Percentiles rank a stretch among this genome's conserved stretches.
Conservation (phyloP, 2,329 filamentous ascomycete genomes). For the Myriosclerotinia duriaeana region DNA sequence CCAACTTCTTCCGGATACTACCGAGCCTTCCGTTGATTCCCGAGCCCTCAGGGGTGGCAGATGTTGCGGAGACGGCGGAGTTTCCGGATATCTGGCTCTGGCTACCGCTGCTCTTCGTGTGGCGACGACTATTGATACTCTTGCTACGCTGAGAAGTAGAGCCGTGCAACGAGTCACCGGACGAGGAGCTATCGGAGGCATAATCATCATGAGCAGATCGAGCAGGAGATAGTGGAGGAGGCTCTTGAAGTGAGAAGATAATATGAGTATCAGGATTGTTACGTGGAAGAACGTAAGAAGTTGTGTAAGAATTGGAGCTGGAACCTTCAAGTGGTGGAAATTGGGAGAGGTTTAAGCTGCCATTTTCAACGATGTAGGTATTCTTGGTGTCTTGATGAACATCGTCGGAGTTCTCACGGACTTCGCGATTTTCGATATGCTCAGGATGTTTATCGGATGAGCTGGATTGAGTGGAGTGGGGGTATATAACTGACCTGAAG, state of each 20-base stretch:
- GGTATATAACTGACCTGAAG: neutral
- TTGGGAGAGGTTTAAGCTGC: neutral
- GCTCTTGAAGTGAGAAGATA: conserved; percentile 7
- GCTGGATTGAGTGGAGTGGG: neutral
- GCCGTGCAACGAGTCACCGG: neutral
- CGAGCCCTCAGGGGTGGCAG: neutral
- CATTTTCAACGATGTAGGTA: neutral
- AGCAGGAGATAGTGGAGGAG: conserved; percentile 4
- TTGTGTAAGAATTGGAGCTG: neutral
- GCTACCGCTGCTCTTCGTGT: neutral
- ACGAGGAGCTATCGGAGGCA: neutral
- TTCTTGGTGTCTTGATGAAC: neutral
- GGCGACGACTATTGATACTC: neutral
- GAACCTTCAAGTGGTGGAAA: neutral
- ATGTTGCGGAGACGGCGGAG: neutral
- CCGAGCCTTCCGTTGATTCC: neutral
- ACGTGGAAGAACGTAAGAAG: neutral
- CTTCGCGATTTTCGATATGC: neutral
- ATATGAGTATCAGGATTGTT: neutral
- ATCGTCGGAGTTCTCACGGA: neutral
- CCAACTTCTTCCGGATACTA: conserved; percentile 11
- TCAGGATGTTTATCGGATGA: neutral
- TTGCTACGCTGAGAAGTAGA: neutral
- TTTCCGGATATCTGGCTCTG: conserved; percentile 2
- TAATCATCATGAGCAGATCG: neutral